These are phyloP conservation scores for Candida insectorum DNA, from an alignment of 805 yeast species.

Conservation along the genomic window DNA sequence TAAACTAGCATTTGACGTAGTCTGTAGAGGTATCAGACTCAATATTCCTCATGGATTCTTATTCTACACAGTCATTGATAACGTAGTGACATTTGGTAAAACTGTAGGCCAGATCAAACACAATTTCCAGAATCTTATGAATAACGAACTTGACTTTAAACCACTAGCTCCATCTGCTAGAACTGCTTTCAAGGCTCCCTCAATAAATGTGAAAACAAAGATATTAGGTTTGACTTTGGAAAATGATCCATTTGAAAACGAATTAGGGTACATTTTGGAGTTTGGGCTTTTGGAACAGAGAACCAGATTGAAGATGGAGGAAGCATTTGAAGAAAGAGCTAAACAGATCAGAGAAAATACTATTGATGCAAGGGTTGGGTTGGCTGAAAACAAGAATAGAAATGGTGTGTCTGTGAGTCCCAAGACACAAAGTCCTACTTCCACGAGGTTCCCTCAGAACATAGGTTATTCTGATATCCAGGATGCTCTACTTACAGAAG, in stretches of 20 bases:
- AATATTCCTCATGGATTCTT: constrained; percentile 71
- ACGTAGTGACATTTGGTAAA: constrained; percentile 64
- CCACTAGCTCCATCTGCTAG: constrained; percentile 33
- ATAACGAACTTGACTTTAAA: constrained; percentile 23
- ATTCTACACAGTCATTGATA: constrained; percentile 77
- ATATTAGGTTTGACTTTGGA: constrained; percentile 65
- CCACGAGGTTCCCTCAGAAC: no score
- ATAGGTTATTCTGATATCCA: no score
- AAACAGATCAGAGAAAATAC: constrained; percentile 13
- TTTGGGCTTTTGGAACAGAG: constrained; percentile 67
- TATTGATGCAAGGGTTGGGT: constrained; percentile 8
- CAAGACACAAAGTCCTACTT: background rate
- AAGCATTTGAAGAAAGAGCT: constrained; percentile 31
- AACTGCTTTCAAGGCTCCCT: constrained; percentile 50
- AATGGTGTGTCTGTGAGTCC: background rate
- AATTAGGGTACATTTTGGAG: constrained; percentile 60
- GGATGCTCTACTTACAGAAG: constrained; percentile 11
- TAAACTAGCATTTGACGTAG: constrained; percentile 17
- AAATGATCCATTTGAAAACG: constrained; percentile 87
- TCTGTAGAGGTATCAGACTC: constrained; percentile 42
- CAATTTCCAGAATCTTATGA: constrained; percentile 38
- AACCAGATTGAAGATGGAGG: constrained; percentile 50
- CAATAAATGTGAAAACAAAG: constrained; percentile 51
- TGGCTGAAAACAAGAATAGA: background rate
- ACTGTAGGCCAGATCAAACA: constrained; percentile 57